A percentile compares a stretch with the other conserved stretches of the same genome.
Evolutionary conservation across 129 eudicot species (phyloP).

Genomic region (Pseudognaphalium luteoalbum): DNA sequence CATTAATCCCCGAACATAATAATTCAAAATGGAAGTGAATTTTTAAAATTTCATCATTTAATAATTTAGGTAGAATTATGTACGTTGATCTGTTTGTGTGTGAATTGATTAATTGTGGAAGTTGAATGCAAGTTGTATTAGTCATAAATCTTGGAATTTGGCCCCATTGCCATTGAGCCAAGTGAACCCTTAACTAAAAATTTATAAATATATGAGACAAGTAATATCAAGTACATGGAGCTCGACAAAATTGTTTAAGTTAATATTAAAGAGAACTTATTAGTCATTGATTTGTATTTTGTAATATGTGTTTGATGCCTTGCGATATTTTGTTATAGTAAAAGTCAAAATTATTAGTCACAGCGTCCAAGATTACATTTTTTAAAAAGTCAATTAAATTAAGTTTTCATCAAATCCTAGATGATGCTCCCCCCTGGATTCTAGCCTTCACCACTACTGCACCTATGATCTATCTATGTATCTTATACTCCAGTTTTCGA

Average conservation of each 20-base stretch:
- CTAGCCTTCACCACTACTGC: constrained; percentile 30
- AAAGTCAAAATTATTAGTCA: constrained; percentile 28
- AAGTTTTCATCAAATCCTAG: constrained; percentile 47
- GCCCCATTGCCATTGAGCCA: constrained; percentile 69
- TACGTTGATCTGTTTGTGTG: constrained; percentile 22
- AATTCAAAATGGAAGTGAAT: background rate
- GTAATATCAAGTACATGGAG: constrained; percentile 46
- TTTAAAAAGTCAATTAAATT: constrained; percentile 24
- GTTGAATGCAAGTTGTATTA: constrained; percentile 36
- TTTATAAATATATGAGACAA: constrained; percentile 22
- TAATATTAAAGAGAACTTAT: background rate
- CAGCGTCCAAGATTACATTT: constrained; percentile 27
- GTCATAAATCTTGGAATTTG: constrained; percentile 52
- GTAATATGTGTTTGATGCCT: constrained; percentile 34
- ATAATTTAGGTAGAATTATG: no score
- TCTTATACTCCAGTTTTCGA: constrained; percentile 31
- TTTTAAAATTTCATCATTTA: background rate
- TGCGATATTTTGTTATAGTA: constrained; percentile 15
- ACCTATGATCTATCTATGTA: constrained; percentile 22
- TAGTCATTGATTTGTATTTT: constrained; percentile 29
- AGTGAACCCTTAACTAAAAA: constrained; percentile 38
- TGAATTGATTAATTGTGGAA: constrained; percentile 37
- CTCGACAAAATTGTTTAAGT: constrained; percentile 42
- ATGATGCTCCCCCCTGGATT: constrained; percentile 49
- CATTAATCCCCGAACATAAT: constrained; percentile 10